phyloP scores from a whole-genome alignment of 495 filamentous ascomycete genomes.

The Penicillium soppii region DNA sequence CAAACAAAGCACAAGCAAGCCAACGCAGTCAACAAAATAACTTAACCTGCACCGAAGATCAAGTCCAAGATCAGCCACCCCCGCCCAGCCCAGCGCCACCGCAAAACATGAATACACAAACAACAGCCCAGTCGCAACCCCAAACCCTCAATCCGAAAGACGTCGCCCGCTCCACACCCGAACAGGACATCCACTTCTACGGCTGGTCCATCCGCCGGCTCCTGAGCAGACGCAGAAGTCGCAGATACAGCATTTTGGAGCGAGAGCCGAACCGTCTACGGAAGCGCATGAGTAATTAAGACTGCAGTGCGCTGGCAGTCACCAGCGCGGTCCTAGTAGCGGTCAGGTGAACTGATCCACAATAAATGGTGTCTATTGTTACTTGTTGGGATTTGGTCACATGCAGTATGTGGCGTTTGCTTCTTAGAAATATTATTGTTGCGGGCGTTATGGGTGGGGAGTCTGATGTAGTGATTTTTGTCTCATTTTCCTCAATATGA shows the following conservation, averaged over 20 bases:
- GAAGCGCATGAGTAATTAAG: constrained; percentile 32
- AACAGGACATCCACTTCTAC: not conserved
- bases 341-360: too few species aligned
- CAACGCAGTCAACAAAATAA: not conserved
- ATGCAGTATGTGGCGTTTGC: too few species aligned
- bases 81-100: not conserved
- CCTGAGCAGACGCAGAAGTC: constrained; percentile 37
- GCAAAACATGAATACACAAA: not conserved
- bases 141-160: too few species aligned
- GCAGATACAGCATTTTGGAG: constrained; percentile 42
- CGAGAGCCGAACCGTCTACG: constrained; percentile 45
- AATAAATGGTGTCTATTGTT: too few species aligned
- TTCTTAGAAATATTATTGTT: too few species aligned
- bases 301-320: too few species aligned
- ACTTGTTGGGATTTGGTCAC: too few species aligned
- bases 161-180: not conserved
- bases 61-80: not conserved
- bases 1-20: not conserved
- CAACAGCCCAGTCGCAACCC: constrained; percentile 12
- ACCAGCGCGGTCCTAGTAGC: too few species aligned
- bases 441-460: too few species aligned
- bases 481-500: too few species aligned
- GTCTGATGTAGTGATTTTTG: too few species aligned
- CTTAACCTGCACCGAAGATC: not conserved
- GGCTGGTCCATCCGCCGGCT: constrained; percentile 42